These are phyloP conservation scores for Irpex sp. DNA, from an alignment of 1,284 basidiomycete species.

Conservation along the genomic window DNA sequence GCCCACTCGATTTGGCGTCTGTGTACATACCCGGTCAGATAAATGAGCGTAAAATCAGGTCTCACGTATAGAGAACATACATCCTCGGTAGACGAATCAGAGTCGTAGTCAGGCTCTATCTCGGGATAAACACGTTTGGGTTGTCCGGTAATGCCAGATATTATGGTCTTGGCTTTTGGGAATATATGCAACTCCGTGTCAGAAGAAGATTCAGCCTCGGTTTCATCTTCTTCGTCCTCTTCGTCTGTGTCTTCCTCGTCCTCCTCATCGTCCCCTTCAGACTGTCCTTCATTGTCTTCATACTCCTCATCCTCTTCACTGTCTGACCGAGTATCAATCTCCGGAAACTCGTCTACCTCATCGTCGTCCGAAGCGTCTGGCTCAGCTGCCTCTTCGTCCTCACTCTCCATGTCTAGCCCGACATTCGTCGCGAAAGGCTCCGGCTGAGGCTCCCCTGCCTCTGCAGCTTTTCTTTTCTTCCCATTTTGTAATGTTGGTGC, in stretches of 20 bases:
- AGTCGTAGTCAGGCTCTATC: conserved; percentile 95
- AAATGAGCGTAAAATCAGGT: conserved; percentile 3
- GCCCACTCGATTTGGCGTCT: conserved; percentile 90
- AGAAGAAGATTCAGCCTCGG: conserved; percentile 27
- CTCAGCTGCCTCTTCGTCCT: conserved; percentile 58
- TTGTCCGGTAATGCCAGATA: conserved; percentile 83
- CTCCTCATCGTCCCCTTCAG: conserved; percentile 32
- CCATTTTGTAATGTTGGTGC: conserved; percentile 26
- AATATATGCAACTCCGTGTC: conserved; percentile 45
- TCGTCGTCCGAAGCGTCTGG: conserved; percentile 42
- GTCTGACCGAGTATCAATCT: conserved; percentile 49
- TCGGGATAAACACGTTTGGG: conserved; percentile 90
- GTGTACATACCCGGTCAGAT: conserved; percentile 27
- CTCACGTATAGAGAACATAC: conserved; percentile 44
- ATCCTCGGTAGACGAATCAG: conserved; percentile 96
- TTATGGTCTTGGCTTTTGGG: conserved; percentile 65
- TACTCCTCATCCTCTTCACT: conserved; percentile 38
- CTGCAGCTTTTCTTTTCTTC: conserved; percentile 57
- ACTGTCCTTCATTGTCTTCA: conserved; percentile 23
- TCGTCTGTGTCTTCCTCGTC: conserved; percentile 33
- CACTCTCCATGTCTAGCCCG: conserved; percentile 64
- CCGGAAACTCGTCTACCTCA: conserved; percentile 51
- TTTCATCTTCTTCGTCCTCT: conserved; percentile 33
- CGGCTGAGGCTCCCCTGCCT: conserved; percentile 21
- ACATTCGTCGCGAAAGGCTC: conserved; percentile 37